phyloP scores from a whole-genome alignment of 164 flowering plant genomes.

The Saururus chinensis region DNA sequence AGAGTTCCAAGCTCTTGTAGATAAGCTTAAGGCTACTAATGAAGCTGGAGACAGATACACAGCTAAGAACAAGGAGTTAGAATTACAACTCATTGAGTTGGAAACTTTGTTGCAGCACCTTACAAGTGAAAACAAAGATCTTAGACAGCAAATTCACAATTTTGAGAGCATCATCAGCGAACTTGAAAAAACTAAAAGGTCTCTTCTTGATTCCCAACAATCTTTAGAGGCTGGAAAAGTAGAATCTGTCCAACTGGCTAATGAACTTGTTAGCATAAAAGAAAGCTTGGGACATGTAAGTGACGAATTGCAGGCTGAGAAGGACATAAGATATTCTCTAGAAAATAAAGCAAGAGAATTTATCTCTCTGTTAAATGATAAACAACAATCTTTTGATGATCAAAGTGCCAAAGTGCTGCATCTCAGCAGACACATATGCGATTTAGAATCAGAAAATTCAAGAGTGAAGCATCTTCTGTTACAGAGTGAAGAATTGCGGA shows the following conservation, averaged over 20 bases:
- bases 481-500: conserved; percentile 20
- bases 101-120: conserved; percentile 48
- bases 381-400: conserved; percentile 25
- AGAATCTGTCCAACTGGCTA: conserved; percentile 32
- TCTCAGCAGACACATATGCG: conserved; percentile 32
- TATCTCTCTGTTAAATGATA: conserved; percentile 33
- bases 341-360: conserved; percentile 39
- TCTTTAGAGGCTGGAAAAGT: conserved; percentile 35
- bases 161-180: conserved; percentile 39
- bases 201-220: conserved; percentile 14
- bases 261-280: conserved; percentile 34
- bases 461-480: conserved; percentile 18
- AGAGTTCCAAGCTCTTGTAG: conserved; percentile 37
- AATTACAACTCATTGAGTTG: conserved; percentile 32
- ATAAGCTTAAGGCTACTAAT: conserved; percentile 24
- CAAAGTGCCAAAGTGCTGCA: conserved; percentile 35
- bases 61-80: conserved; percentile 33
- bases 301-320: conserved; percentile 39
- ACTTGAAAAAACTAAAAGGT: conserved; percentile 26
- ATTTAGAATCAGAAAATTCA: conserved; percentile 44
- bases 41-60: conserved; percentile 45
- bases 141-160: conserved; percentile 33
- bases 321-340: conserved; percentile 29
- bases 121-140: conserved; percentile 26
- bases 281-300: conserved; percentile 27